Evolutionary conservation across 768 basidiomycete genomes (phyloP).

Genomic region (Neoboletus subvelutipes): DNA sequence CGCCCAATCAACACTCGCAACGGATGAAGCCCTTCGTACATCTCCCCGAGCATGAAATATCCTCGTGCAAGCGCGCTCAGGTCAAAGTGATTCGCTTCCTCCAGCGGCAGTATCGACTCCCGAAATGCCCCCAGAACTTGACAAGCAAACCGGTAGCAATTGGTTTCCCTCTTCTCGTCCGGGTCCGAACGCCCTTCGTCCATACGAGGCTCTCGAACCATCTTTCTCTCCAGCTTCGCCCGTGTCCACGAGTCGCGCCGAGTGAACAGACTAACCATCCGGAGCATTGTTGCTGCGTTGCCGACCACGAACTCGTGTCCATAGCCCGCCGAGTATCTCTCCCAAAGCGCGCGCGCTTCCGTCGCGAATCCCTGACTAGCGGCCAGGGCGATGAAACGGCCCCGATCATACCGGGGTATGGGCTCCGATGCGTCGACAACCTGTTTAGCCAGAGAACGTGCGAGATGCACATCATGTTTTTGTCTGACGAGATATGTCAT

Average conservation of each 20-base stretch:
- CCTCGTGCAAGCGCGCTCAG: conserved; percentile 64
- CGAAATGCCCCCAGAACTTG: conserved; percentile 47
- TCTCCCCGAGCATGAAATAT: conserved; percentile 54
- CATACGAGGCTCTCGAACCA: not conserved
- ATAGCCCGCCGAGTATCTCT: conserved; percentile 46
- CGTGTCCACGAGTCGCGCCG: conserved; percentile 23
- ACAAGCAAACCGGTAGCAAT: conserved; percentile 40
- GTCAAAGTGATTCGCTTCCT: conserved; percentile 44
- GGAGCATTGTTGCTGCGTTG: conserved; percentile 41
- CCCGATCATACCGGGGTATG: conserved; percentile 47
- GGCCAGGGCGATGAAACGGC: conserved; percentile 45
- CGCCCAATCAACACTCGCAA: conserved; percentile 49
- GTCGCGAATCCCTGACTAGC: conserved; percentile 49
- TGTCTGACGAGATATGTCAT: conserved; percentile 43
- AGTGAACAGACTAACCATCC: conserved; percentile 44
- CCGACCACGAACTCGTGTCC: conserved; percentile 44
- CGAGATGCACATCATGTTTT: conserved; percentile 44
- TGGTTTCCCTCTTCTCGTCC: conserved; percentile 3
- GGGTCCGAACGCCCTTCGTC: conserved; percentile 1
- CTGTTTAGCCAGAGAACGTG: conserved; percentile 50
- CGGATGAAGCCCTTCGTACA: conserved; percentile 45
- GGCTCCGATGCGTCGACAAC: conserved; percentile 41
- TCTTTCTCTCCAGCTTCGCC: conserved; percentile 11
- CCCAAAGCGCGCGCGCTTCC: conserved; percentile 56
- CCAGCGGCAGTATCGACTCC: conserved; percentile 45